Conservation (phyloP, 352 stramenopile species). For the Thraustochytrium sp. region DNA sequence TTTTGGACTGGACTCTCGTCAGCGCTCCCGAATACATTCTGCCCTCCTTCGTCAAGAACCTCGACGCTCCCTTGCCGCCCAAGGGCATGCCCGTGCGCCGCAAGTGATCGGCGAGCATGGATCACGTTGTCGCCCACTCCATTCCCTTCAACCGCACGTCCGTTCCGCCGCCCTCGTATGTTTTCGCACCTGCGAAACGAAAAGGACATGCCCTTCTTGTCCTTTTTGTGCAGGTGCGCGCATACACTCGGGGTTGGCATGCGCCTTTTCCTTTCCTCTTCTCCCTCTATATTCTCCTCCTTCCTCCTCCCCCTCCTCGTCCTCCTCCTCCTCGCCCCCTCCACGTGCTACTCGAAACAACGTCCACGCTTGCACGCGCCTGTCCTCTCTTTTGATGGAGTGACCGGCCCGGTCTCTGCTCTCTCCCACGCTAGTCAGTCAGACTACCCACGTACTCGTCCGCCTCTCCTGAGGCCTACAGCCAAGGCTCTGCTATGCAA, state of each 20-base stretch:
- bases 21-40: neutral
- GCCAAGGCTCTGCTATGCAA: too few relatives aligned
- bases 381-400: too few relatives aligned
- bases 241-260: too few relatives aligned
- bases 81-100: slow-evolving; percentile 6
- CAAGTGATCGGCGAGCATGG: neutral
- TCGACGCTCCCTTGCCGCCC: neutral
- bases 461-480: too few relatives aligned
- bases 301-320: neutral
- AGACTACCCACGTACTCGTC: too few relatives aligned
- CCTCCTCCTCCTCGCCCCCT: neutral
- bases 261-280: neutral
- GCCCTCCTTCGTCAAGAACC: slow-evolving; percentile 12
- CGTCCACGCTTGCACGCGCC: neutral
- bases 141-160: neutral
- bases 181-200: neutral
- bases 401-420: too few relatives aligned
- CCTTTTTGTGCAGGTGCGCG: too few relatives aligned
- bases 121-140: neutral
- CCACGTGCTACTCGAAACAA: neutral
- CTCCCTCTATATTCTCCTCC: neutral
- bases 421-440: too few relatives aligned
- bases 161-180: too few relatives aligned
- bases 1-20: neutral
- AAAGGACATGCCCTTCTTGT: neutral